Conservation (phyloP, 495 filamentous ascomycete genomes). For the Podospora sp. region DNA sequence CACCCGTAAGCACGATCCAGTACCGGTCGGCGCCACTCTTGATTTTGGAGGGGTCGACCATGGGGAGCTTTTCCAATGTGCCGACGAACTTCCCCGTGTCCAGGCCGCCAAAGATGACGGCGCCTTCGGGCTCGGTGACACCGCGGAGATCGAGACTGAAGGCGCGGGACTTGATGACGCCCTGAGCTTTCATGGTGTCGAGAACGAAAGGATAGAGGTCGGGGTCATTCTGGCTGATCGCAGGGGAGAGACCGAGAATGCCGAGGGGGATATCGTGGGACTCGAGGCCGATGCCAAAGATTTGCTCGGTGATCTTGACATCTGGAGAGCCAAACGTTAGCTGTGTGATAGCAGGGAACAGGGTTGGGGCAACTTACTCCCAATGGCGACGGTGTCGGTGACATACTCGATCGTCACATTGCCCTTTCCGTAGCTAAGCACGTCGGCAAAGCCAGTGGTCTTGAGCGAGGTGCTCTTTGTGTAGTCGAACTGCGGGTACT, state of each 20-base stretch:
- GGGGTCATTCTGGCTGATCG: constrained; percentile 45
- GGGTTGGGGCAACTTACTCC: constrained; percentile 30
- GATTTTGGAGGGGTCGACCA: constrained; percentile 43
- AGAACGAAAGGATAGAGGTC: constrained; percentile 68
- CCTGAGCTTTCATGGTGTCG: constrained; percentile 60
- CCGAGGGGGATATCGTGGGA: constrained; percentile 56
- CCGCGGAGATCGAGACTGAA: constrained; percentile 70
- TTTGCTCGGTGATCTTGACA: constrained; percentile 39
- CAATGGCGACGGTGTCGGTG: constrained; percentile 43
- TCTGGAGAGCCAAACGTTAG: constrained; percentile 22
- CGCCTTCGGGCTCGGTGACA: constrained; percentile 53
- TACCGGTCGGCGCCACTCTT: constrained; percentile 33
- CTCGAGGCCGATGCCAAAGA: constrained; percentile 45
- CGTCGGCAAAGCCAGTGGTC: constrained; percentile 26
- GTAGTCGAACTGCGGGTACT: constrained; percentile 39
- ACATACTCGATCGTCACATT: constrained; percentile 44
- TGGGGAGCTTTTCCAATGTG: constrained; percentile 50
- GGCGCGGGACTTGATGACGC: constrained; percentile 67
- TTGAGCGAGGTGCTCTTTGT: constrained; percentile 36
- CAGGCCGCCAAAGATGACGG: constrained; percentile 80
- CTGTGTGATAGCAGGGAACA: neutral
- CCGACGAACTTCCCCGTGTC: constrained; percentile 71
- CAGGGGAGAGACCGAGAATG: constrained; percentile 70
- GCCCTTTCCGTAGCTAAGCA: constrained; percentile 44
- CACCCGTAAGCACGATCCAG: constrained; percentile 31